Evolutionary conservation across 179 eudicot genomes (phyloP).

Genomic region (Beta lomatogona): DNA sequence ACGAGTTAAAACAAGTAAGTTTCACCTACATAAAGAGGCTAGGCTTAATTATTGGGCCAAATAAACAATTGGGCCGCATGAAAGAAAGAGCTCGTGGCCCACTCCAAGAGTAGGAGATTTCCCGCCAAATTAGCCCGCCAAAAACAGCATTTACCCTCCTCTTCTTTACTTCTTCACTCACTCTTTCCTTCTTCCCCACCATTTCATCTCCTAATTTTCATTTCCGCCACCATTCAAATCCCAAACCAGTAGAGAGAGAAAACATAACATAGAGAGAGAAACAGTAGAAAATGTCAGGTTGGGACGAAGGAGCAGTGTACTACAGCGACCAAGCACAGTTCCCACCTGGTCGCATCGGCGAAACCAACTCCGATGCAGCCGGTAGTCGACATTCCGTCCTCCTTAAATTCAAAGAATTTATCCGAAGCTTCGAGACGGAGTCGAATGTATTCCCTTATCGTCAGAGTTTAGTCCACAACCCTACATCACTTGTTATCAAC

Average conservation of each 20-base stretch:
- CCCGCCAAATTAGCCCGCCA: slow-evolving; percentile 39
- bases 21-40: too few species aligned
- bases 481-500: slow-evolving; percentile 53
- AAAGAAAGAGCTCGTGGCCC: too few species aligned
- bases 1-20: too few species aligned
- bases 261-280: not conserved
- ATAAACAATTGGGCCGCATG: too few species aligned
- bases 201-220: not conserved
- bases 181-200: too few species aligned
- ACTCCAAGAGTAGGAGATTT: not conserved
- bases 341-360: slow-evolving; percentile 54
- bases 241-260: slow-evolving; percentile 5
- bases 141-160: not conserved
- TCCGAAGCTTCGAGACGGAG: slow-evolving; percentile 63
- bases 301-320: slow-evolving; percentile 95
- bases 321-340: slow-evolving; percentile 99
- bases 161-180: not conserved
- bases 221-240: not conserved
- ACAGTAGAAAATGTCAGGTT: slow-evolving; percentile 66
- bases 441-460: slow-evolving; percentile 73
- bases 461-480: slow-evolving; percentile 69
- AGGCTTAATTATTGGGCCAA: too few species aligned
- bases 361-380: slow-evolving; percentile 31
- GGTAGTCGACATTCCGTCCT: slow-evolving; percentile 70
- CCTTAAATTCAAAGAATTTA: slow-evolving; percentile 85